phyloP scores from a whole-genome alignment of 2,329 filamentous ascomycete species.

The Ramularia collo-cygni region DNA sequence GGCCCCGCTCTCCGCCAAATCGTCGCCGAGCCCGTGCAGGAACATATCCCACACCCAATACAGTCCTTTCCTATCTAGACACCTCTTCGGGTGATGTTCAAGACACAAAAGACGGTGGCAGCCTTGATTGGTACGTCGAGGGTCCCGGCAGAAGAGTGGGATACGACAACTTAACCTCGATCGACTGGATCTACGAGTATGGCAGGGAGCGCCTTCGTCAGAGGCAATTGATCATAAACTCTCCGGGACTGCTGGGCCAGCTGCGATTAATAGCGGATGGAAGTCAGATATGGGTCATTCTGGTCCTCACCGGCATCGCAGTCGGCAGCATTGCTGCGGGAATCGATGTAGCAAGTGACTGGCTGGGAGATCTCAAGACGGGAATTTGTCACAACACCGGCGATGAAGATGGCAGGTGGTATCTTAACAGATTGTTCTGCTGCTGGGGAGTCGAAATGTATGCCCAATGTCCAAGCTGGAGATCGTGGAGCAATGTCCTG shows the following conservation, averaged over 20 bases:
- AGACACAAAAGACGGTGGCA: conserved; percentile 39
- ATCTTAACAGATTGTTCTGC: conserved; percentile 85
- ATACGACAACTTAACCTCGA: conserved; percentile 93
- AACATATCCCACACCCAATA: conserved; percentile 28
- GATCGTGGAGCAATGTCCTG: conserved; percentile 71
- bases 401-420: conserved; percentile 66
- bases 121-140: conserved; percentile 78
- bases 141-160: conserved; percentile 83
- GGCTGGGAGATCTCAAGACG: conserved; percentile 86
- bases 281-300: conserved; percentile 84
- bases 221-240: conserved; percentile 64
- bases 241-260: conserved; percentile 65
- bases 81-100: conserved; percentile 31
- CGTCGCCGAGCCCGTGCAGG: conserved; percentile 22
- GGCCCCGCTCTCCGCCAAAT: conserved; percentile 22
- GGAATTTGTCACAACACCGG: conserved; percentile 78
- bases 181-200: conserved; percentile 99
- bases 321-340: conserved; percentile 78
- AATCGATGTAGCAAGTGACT: conserved; percentile 86
- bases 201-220: conserved; percentile 88
- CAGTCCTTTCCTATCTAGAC: conserved; percentile 38
- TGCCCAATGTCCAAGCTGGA: conserved; percentile 80
- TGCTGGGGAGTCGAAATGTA: conserved; percentile 82
- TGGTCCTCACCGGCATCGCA: conserved; percentile 76
- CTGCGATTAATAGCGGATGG: conserved; percentile 68